Evolutionary conservation across 78 protist species (phyloP), one percentile per base, ranked within the genome.

Genomic region (Bodo saltans): DNA sequence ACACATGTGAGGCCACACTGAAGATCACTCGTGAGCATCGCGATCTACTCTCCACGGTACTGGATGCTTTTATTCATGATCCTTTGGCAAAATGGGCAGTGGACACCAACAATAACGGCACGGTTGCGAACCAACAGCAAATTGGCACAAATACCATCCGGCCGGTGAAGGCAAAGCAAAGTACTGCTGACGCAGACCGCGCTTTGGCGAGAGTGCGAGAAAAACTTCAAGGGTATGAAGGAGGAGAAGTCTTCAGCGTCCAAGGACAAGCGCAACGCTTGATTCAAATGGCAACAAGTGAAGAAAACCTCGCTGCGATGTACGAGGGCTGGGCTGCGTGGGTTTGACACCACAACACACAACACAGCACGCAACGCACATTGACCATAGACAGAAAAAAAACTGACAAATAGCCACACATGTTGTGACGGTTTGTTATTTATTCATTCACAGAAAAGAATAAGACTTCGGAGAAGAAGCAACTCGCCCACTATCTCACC

Each of bases 31-130:
- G 91, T 0, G 29, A 0, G 23, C 42, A 81, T 75, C 3, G 35
- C 4, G n/a, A 3, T n/a, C n/a, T 92, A 47, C 1, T 92, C 29
- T 30, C 78, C 34, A 91, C 92, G 34, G 42, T 92, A 83, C 72
- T 90, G 60, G 93, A 92, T 52, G 93, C 83, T n/a, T 92, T 92
- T 53, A 72, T 92, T 30, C 88, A 90, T 82, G 95, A 92, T 69
- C 95, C 95, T 32, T 81, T 92, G 42, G 83, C 21, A 3, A 21
- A 42, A 3, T 85, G 83, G 68, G 37, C 81, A 17, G 34, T 83
- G 28, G 37, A 71, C 40, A 42, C 87, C 8, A 3, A 12, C n/a
- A 73, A 71, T 8, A 1, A 17, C 52, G 21, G 73, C 12, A 73
- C 41, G 67, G 30, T 26, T 25, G 41, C 35, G 70, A 78, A 39